Evolutionary conservation across 2,329 filamentous ascomycete genomes (phyloP).

Genomic region (Trichoderma aggressivum): DNA sequence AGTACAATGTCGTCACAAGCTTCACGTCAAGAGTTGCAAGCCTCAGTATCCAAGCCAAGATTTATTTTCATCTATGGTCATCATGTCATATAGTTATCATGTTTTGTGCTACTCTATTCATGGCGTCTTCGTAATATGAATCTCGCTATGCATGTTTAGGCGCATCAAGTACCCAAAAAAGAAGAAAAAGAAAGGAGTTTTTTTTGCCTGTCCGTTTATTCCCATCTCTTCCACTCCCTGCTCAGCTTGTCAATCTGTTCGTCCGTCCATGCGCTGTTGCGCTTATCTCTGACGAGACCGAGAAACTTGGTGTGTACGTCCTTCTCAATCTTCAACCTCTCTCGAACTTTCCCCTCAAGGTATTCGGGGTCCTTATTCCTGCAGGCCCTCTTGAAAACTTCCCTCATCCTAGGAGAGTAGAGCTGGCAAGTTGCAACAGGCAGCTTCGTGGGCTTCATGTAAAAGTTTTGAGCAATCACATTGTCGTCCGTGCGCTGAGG

Average conservation of each 20-base stretch:
- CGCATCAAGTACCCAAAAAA: neutral
- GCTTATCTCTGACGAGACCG: constrained; percentile 37
- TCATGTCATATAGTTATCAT: constrained; percentile 1
- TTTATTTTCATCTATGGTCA: neutral
- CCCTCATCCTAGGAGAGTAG: constrained; percentile 76
- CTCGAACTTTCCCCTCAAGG: constrained; percentile 54
- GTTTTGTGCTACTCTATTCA: neutral
- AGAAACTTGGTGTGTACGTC: constrained; percentile 55
- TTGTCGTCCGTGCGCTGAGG: constrained; percentile 56
- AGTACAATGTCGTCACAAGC: neutral
- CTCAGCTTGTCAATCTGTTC: constrained; percentile 47
- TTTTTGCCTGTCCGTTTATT: constrained; percentile 38
- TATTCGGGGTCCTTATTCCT: constrained; percentile 63
- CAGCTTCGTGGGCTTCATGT: constrained; percentile 55
- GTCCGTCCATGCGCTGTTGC: constrained; percentile 38
- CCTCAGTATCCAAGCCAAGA: neutral
- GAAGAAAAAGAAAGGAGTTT: neutral
- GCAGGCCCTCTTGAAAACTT: constrained; percentile 66
- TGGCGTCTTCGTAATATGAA: neutral
- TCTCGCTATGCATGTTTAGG: constrained; percentile 9
- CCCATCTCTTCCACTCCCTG: constrained; percentile 56
- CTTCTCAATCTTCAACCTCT: constrained; percentile 58
- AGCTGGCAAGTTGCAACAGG: constrained; percentile 66
- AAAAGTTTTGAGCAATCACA: constrained; percentile 63
- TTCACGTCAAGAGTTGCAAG: neutral